These are phyloP conservation scores for Alternaria atra DNA, from an alignment of 2,329 filamentous ascomycete genomes.

Conservation along the genomic window DNA sequence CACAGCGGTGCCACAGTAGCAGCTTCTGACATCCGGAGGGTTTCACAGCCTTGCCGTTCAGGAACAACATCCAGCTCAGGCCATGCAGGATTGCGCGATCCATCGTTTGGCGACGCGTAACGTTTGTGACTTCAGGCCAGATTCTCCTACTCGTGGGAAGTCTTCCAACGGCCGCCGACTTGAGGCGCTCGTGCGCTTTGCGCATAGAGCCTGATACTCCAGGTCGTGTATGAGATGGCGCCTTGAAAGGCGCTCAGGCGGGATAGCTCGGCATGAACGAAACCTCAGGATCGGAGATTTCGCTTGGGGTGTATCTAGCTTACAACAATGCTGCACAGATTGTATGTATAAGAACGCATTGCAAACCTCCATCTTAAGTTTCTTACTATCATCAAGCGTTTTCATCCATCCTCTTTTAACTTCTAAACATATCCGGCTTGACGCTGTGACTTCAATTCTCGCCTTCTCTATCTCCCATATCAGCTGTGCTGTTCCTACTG, in stretches of 20 bases:
- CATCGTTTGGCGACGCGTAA: constrained; percentile 23
- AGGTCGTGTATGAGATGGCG: constrained; percentile 19
- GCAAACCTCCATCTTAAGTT: constrained; percentile 24
- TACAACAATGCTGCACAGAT: background rate
- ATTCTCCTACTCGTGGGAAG: constrained; percentile 26
- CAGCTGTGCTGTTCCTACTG: constrained; percentile 40
- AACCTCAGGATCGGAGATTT: constrained; percentile 15
- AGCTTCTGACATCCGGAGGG: constrained; percentile 26
- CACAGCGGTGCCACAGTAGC: constrained; percentile 19
- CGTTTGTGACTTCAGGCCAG: constrained; percentile 20
- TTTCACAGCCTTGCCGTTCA: constrained; percentile 27
- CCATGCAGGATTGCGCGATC: constrained; percentile 5
- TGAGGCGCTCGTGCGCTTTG: constrained; percentile 11
- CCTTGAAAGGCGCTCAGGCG: constrained; percentile 14
- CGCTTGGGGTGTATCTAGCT: constrained; percentile 3
- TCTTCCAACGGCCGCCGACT: constrained; percentile 1
- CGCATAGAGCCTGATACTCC: constrained; percentile 22
- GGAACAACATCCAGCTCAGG: constrained; percentile 11
- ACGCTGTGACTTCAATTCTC: constrained; percentile 35
- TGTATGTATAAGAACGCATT: constrained; percentile 20
- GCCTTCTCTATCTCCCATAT: constrained; percentile 17
- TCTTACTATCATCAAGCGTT: constrained; percentile 30
- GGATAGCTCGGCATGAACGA: constrained; percentile 16
- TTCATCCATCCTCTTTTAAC: constrained; percentile 18
- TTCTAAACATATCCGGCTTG: constrained; percentile 34